phyloP scores from a whole-genome alignment of 345 rosid genomes.

The Eucalyptus sideroxylon region DNA sequence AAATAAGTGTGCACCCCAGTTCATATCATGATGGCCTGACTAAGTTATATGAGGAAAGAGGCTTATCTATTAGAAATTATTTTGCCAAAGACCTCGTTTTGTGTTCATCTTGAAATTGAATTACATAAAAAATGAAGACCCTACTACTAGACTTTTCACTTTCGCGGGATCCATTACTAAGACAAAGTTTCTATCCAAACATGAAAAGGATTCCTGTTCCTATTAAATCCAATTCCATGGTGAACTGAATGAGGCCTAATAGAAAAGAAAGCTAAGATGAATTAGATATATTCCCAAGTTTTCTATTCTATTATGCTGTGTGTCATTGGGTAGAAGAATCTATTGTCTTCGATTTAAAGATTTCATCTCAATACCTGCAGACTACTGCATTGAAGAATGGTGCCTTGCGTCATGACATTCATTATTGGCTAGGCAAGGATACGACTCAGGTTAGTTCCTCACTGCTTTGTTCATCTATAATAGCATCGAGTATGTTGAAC shows the following conservation, averaged over 20 bases:
- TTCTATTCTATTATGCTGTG: background rate
- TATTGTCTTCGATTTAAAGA: background rate
- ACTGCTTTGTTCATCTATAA: background rate
- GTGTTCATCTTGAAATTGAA: background rate
- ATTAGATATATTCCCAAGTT: background rate
- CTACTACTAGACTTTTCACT: background rate
- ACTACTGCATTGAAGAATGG: slow-evolving; percentile 67
- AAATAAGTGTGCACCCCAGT: background rate
- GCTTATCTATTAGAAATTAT: background rate
- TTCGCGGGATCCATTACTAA: background rate
- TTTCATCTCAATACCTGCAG: slow-evolving; percentile 17
- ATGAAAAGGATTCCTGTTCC: background rate
- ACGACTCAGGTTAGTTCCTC: slow-evolving; percentile 50
- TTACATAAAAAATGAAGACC: background rate
- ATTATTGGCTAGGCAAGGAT: slow-evolving; percentile 94
- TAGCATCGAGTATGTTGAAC: background rate
- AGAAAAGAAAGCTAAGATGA: background rate
- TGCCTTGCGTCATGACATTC: slow-evolving; percentile 72
- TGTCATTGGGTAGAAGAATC: background rate
- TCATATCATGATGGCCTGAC: background rate
- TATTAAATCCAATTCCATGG: background rate
- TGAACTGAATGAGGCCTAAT: background rate
- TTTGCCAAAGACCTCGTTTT: background rate
- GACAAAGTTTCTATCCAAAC: background rate
- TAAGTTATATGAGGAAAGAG: background rate